Evolutionary conservation across 768 basidiomycete genomes (phyloP).

Genomic region (Crassisporium funariophilum): DNA sequence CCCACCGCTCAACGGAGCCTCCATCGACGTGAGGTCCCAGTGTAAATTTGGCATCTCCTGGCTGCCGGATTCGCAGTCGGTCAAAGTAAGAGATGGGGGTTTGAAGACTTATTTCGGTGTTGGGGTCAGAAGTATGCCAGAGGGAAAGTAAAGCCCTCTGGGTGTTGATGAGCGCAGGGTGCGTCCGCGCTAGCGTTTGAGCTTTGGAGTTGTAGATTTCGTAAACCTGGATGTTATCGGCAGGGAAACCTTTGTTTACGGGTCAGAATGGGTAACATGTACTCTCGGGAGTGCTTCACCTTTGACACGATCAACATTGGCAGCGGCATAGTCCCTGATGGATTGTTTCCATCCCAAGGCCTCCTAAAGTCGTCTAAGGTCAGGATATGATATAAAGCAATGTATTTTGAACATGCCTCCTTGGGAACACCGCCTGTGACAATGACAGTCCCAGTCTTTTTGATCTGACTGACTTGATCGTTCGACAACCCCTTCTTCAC

Average conservation of each 20-base stretch:
- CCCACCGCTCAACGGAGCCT: slow-evolving; percentile 58
- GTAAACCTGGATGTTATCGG: slow-evolving; percentile 68
- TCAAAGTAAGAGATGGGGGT: slow-evolving; percentile 79
- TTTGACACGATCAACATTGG: slow-evolving; percentile 48
- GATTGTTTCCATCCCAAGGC: slow-evolving; percentile 60
- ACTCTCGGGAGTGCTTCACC: too few relatives aligned
- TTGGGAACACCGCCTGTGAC: slow-evolving; percentile 58
- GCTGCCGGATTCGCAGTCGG: slow-evolving; percentile 69
- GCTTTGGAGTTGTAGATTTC: slow-evolving; percentile 71
- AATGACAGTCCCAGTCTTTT: slow-evolving; percentile 54
- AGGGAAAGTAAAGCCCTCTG: slow-evolving; percentile 60
- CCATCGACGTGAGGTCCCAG: slow-evolving; percentile 64
- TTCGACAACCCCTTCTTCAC: slow-evolving; percentile 49
- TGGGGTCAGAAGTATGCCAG: slow-evolving; percentile 54
- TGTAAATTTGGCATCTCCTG: slow-evolving; percentile 69
- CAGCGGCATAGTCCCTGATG: slow-evolving; percentile 54
- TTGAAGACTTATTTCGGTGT: slow-evolving; percentile 45
- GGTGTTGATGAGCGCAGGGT: slow-evolving; percentile 56
- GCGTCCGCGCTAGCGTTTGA: slow-evolving; percentile 70
- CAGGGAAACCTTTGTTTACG: slow-evolving; percentile 77
- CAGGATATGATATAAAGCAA: slow-evolving; percentile 6
- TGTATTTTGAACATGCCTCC: slow-evolving; percentile 37
- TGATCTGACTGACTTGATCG: slow-evolving; percentile 45
- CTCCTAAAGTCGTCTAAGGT: slow-evolving; percentile 37
- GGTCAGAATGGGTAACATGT: too few relatives aligned